Percentiles rank a stretch among this genome's conserved stretches.
phyloP scores from a whole-genome alignment of 148 eudicot species.

The Rhododendron ovatum region DNA sequence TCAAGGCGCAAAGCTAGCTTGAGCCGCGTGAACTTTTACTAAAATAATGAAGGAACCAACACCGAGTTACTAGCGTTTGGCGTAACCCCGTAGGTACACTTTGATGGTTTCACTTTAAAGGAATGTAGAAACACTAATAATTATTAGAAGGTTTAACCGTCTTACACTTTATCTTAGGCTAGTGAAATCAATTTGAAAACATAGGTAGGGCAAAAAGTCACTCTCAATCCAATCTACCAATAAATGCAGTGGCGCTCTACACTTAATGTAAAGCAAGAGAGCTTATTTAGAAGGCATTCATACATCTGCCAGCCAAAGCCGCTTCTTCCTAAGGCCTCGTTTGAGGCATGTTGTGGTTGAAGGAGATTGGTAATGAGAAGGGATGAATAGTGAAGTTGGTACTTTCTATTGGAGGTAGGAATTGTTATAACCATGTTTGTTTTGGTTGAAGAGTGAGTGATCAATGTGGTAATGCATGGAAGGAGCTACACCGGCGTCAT shows the following conservation, averaged over 20 bases:
- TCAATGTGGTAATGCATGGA: not conserved
- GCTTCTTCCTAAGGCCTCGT: not conserved
- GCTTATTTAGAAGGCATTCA: not conserved
- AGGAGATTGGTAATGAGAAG: not conserved
- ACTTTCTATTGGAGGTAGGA: not conserved
- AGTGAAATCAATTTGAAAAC: not conserved
- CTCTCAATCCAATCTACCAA: not conserved
- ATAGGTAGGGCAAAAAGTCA: not conserved
- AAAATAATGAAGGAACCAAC: not conserved
- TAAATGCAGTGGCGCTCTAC: not conserved
- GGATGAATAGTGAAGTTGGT: not conserved
- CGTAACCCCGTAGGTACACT: not conserved
- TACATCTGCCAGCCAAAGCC: not conserved
- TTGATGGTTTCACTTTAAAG: not conserved
- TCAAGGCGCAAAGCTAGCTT: not conserved
- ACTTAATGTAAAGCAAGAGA: not conserved
- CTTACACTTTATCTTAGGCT: not conserved
- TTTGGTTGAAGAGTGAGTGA: not conserved
- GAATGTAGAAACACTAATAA: not conserved
- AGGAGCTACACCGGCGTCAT: not conserved
- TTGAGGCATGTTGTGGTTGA: not conserved
- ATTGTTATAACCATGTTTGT: not conserved
- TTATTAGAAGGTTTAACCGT: not conserved
- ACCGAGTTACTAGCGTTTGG: not conserved
- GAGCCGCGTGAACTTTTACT: not conserved